These are phyloP conservation scores for Plantago elongata DNA, from an alignment of 257 asterid species.

Conservation along the genomic window DNA sequence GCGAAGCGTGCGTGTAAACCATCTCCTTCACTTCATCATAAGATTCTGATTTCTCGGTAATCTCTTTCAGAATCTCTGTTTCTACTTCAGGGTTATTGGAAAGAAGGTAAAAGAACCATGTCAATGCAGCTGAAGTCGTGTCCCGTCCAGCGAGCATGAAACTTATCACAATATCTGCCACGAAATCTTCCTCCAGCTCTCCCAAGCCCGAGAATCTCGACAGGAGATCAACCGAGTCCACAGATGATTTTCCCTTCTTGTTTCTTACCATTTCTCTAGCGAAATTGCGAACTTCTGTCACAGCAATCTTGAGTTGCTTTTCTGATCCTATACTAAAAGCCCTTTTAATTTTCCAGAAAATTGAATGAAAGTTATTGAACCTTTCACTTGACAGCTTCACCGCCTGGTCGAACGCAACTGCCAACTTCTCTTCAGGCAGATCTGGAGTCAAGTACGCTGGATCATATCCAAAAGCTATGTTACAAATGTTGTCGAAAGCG, in stretches of 20 bases:
- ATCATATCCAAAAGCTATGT: conserved; percentile 8
- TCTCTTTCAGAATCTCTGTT: conserved; percentile 4
- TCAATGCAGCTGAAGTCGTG: conserved; percentile 11
- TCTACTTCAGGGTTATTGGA: background rate
- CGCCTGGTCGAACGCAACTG: conserved; percentile 10
- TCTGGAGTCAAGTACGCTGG: conserved; percentile 5
- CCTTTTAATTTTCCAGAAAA: conserved; percentile 4
- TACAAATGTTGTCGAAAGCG: conserved; percentile 12
- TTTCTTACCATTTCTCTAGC: background rate
- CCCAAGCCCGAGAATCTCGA: conserved; percentile 8
- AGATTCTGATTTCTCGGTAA: conserved; percentile 1
- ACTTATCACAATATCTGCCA: conserved; percentile 3
- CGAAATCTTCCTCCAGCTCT: background rate
- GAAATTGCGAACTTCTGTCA: background rate
- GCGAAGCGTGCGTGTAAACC: conserved; percentile 10
- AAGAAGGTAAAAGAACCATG: conserved; percentile 9
- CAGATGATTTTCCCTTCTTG: background rate
- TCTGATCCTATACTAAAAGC: conserved; percentile 9
- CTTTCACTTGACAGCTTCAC: conserved; percentile 8
- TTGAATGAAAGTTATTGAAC: background rate
- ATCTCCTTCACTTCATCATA: conserved; percentile 5
- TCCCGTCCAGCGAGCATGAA: conserved; percentile 12
- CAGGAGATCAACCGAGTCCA: conserved; percentile 7
- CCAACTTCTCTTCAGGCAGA: conserved; percentile 2
- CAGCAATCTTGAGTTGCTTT: conserved; percentile 7